phyloP scores from a whole-genome alignment of 2,329 filamentous ascomycete species.

The Penicillium capsulatum region DNA sequence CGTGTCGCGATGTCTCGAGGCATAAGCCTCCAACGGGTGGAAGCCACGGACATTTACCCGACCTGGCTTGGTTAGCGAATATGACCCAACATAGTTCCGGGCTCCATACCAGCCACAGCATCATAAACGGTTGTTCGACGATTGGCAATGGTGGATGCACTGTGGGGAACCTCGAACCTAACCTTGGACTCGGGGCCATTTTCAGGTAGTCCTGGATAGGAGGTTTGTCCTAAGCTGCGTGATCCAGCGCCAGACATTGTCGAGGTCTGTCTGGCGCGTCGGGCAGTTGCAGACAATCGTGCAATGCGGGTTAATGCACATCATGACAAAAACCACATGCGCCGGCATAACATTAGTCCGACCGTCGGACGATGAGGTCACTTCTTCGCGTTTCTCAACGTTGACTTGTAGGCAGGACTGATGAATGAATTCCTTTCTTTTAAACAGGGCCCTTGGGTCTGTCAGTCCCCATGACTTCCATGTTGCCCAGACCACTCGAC shows the following conservation, averaged over 20 bases:
- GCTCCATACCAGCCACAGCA: constrained; percentile 51
- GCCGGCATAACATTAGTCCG: constrained; percentile 25
- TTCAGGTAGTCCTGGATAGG: background rate
- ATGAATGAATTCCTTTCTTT: constrained; percentile 74
- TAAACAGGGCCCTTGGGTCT: constrained; percentile 70
- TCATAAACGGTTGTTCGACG: constrained; percentile 53
- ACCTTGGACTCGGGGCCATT: background rate
- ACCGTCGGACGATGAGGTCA: constrained; percentile 23
- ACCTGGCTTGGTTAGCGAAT: constrained; percentile 33
- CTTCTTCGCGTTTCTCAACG: constrained; percentile 1
- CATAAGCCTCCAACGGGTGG: constrained; percentile 17
- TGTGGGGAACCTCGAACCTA: background rate
- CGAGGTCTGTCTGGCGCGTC: constrained; percentile 2
- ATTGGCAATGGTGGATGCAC: background rate
- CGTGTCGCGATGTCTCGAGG: constrained; percentile 33
- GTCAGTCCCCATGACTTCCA: constrained; percentile 61
- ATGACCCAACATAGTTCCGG: background rate
- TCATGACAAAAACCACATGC: constrained; percentile 14
- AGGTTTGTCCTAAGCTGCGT: background rate
- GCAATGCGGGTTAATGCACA: no score
- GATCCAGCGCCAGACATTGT: constrained; percentile 4
- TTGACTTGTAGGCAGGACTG: constrained; percentile 7
- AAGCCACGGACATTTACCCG: constrained; percentile 44
- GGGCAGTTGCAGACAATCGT: background rate
- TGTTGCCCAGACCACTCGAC: constrained; percentile 59